Evolutionary conservation across 1,139 yeast species (phyloP), one percentile per base, ranked within the genome.

Genomic region (Arxiozyma bovina): DNA sequence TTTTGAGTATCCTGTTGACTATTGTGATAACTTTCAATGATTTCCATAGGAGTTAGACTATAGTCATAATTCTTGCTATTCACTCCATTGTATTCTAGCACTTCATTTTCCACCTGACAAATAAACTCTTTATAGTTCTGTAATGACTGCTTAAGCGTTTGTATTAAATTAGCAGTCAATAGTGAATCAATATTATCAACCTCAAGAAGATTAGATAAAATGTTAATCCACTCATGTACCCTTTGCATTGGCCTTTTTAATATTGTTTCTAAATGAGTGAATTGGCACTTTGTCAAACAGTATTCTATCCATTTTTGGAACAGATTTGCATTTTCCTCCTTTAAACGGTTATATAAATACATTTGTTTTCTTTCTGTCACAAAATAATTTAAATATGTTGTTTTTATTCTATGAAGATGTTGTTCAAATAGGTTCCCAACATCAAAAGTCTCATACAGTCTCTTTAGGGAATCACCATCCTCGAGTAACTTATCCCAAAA

Each of bases 311-410:
- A 69, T 45, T 61, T 57, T 43, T 60, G 54, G 55, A 58, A 63
- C 9, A 56, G 8, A 4, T 50, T 44, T 3, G 56, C 55, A 51
- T 52, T 55, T 1, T 30, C 59, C 3, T 52, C 57, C 57, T 58
- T 62, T 61, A 58, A 53, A 17, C 52, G 57, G 54, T 51, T 60
- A 40, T 54, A 64, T 51, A 66, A 53, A 20, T 60, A 58, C 54
- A 61, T 54, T 52, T 68, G 71, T 50, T 60, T 63, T 34, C 59
- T 50, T 48, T 66, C 66, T 1, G 64, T 57, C 1, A 61, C 57
- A 4, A 61, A 57, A 54, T 69, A 69, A 23, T 58, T 63, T 18
- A 56, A 52, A 51, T 73, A 73, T 0, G 71, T 66, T 0, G 74
- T 66, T 50, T 64, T 70, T 46, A 71, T 65, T 58, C 66, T 63